Evolutionary conservation across 495 filamentous ascomycete species (phyloP).

Genomic region (Melanomma pulvis-pyrius): DNA sequence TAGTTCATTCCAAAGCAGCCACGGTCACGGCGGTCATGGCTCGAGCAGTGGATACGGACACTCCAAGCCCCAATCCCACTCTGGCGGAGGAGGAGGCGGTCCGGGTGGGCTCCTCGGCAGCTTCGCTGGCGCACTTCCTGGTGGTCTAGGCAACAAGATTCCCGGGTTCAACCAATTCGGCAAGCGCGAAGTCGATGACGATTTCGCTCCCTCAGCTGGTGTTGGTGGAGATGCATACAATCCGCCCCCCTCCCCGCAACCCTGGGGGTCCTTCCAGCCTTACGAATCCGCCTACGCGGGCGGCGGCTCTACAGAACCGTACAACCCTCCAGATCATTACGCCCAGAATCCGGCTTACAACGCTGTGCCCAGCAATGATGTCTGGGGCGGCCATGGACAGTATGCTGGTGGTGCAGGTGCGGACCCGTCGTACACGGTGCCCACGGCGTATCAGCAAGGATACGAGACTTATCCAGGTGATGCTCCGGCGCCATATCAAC

Average conservation of each 20-base stretch:
- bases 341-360: neutral
- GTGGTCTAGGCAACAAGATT: conserved; percentile 21
- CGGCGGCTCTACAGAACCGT: conserved; percentile 9
- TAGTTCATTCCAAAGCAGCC: neutral
- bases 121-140: conserved; percentile 12
- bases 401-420: conserved; percentile 27
- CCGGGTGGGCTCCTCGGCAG: conserved; percentile 14
- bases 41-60: conserved; percentile 5
- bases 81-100: neutral
- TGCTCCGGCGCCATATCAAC: conserved; percentile 4
- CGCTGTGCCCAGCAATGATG: conserved; percentile 6
- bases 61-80: neutral
- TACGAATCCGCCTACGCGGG: conserved; percentile 32
- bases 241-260: conserved; percentile 10
- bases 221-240: conserved; percentile 3
- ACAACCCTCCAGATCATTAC: conserved; percentile 8
- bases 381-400: conserved; percentile 30
- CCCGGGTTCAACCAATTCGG: conserved; percentile 14
- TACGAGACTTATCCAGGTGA: conserved; percentile 39
- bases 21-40: conserved; percentile 4
- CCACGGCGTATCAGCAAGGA: conserved; percentile 46
- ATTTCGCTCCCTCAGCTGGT: neutral
- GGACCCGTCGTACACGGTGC: conserved; percentile 38
- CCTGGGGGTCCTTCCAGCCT: conserved; percentile 32
- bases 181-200: conserved; percentile 12